Conservation (phyloP, 768 basidiomycete species). For the Punctularia strigosozonata region DNA sequence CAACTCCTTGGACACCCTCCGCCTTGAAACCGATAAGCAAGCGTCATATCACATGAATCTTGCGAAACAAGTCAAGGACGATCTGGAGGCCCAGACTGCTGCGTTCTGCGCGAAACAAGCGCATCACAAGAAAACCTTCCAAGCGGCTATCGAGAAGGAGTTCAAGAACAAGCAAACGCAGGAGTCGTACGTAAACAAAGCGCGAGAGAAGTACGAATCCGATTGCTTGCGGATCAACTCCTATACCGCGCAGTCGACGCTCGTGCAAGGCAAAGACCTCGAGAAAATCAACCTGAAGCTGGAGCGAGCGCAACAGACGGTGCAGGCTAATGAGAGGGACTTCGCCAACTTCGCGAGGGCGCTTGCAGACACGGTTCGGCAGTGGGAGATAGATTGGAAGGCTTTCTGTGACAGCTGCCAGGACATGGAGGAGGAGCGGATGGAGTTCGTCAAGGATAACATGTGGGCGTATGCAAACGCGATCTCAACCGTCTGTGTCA, state of each 20-base stretch:
- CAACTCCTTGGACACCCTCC: constrained; percentile 67
- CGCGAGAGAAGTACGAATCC: constrained; percentile 85
- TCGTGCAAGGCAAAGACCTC: constrained; percentile 87
- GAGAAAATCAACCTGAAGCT: constrained; percentile 84
- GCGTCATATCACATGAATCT: constrained; percentile 61
- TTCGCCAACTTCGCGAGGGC: constrained; percentile 80
- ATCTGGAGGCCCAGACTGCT: constrained; percentile 55
- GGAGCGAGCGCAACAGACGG: constrained; percentile 81
- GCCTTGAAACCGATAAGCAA: constrained; percentile 77
- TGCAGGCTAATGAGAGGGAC: constrained; percentile 85
- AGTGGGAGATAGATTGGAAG: constrained; percentile 95
- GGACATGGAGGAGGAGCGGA: constrained; percentile 90
- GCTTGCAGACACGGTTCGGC: constrained; percentile 62
- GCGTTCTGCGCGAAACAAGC: constrained; percentile 55
- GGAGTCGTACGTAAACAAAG: constrained; percentile 76
- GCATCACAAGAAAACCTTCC: constrained; percentile 62
- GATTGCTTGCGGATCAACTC: constrained; percentile 92
- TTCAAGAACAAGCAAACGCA: constrained; percentile 85
- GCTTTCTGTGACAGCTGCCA: constrained; percentile 89
- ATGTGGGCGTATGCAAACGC: constrained; percentile 95
- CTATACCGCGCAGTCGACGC: constrained; percentile 81
- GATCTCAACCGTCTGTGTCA: constrained; percentile 90
- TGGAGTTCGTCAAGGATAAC: constrained; percentile 90
- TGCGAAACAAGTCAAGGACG: constrained; percentile 61
- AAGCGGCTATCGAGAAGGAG: constrained; percentile 74